Evolutionary conservation across 352 stramenopile genomes (phyloP).

Genomic region (Elongisporangium undulatum): DNA sequence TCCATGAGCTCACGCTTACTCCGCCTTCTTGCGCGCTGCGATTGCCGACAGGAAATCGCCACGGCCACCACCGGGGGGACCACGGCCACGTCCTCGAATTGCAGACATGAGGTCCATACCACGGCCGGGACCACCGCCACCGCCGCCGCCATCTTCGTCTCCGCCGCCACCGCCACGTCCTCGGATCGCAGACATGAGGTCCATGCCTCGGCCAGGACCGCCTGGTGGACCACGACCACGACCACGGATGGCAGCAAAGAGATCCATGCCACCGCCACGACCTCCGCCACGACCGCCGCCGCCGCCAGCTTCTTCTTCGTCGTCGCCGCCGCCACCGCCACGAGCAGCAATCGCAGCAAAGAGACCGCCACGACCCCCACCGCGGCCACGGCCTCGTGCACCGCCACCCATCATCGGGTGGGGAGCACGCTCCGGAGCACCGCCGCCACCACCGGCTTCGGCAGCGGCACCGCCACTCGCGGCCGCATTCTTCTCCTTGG

Average conservation of each 20-base stretch:
- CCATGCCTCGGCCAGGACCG: conserved; percentile 32
- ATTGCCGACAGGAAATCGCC: conserved; percentile 58
- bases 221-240: conserved; percentile 40
- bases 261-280: conserved; percentile 28
- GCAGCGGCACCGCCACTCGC: conserved; percentile 27
- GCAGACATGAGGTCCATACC: conserved; percentile 48
- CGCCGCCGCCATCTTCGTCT: conserved; percentile 18
- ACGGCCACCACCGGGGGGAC: conserved; percentile 20
- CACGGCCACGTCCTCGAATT: conserved; percentile 35
- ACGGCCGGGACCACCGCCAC: conserved; percentile 23
- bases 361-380: conserved; percentile 22
- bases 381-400: conserved; percentile 31
- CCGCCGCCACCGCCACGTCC: conserved; percentile 18
- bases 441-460: conserved; percentile 15
- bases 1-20: conserved; percentile 6
- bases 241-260: conserved; percentile 54
- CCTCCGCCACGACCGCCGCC: conserved; percentile 27
- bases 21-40: conserved; percentile 53
- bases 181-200: conserved; percentile 72
- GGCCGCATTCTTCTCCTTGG: conserved; percentile 81
- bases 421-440: conserved; percentile 18
- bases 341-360: conserved; percentile 52
- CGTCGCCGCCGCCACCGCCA: conserved; percentile 37
- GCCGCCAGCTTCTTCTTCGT: conserved; percentile 28
- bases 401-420: conserved; percentile 31